Evolutionary conservation across 2,329 filamentous ascomycete genomes (phyloP), one percentile per base, ranked within the genome.

Genomic region (Didymella lethalis): DNA sequence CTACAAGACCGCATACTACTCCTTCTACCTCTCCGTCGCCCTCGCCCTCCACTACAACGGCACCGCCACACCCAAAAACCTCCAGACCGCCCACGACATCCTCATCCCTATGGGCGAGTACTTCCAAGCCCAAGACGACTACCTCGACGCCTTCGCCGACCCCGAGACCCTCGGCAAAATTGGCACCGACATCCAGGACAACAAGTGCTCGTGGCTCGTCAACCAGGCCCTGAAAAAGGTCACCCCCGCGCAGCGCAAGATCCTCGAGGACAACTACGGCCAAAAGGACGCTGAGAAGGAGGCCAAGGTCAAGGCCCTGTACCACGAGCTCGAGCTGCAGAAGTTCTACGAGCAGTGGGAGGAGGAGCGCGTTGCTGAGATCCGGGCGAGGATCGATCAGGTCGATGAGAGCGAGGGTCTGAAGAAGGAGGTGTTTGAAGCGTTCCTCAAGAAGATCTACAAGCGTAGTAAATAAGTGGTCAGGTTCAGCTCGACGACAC

Each of bases 1-100:
- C 81, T 98, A 96, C 88, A 99, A 99, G 88, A 99, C 95, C 25
- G 93, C 95, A 50, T 99, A 96, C 84, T 99, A 99, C 85, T 96
- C 91, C 75, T 99, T 99, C 86, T 98, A 98, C 83, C 90, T 99
- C 14, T 95, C 95, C 59, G 93, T 99, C 55, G 94, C 93, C 10
- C 86, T 99, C 44, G 92, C 95, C 5, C 85, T 99, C 70, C 84
- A 94, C 83, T 90, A 93, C 80, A 87, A 93, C 67, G 89, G 92
- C 74, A 84, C 93, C 61, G 95, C 94, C 23, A 95, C 92, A 8
- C 87, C 89, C 28, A 87, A 90, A 80, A 98, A 97, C 83, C 88
- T 99, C 61, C 90, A 94, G 81, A 90, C 91, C 74, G 90, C 92
- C 44, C 87, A 95, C 78, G 88, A 93, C 67, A 97, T 99, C 75